Evolutionary conservation across 192 early-diverging fungal species (phyloP).

Genomic region (Mortierella alpina): DNA sequence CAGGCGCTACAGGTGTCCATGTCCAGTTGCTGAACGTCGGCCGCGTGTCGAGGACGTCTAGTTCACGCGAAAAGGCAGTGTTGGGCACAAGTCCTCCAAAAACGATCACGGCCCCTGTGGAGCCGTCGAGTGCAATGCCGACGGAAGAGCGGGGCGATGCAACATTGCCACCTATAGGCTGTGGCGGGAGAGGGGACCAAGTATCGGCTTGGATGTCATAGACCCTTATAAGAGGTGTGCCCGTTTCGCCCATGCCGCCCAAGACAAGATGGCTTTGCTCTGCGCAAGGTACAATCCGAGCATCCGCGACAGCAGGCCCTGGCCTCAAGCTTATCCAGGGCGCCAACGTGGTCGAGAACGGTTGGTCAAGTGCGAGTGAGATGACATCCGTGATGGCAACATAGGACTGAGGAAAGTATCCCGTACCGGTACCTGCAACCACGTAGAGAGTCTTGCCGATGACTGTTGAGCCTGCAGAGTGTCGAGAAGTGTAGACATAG

Average conservation of each 20-base stretch:
- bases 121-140: not conserved
- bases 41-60: not conserved
- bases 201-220: constrained; percentile 26
- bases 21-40: not conserved
- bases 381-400: not conserved
- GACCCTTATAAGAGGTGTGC: not conserved
- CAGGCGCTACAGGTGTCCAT: not conserved
- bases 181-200: constrained; percentile 4
- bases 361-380: not conserved
- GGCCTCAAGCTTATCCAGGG: not conserved
- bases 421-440: not conserved
- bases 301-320: not conserved
- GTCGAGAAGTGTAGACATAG: not conserved
- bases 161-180: not conserved
- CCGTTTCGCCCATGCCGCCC: constrained; percentile 2
- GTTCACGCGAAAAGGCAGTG: not conserved
- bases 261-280: constrained; percentile 9
- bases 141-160: not conserved
- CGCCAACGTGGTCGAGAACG: constrained; percentile 8
- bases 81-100: not conserved
- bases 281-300: constrained; percentile 3
- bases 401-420: not conserved
- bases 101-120: constrained; percentile 1
- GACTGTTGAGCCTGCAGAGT: constrained; percentile 3
- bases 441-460: constrained; percentile 3